Evolutionary conservation across 1,284 basidiomycete species (phyloP), one percentile per base, ranked within the genome.

Genomic region (Golubevia pallescens): DNA sequence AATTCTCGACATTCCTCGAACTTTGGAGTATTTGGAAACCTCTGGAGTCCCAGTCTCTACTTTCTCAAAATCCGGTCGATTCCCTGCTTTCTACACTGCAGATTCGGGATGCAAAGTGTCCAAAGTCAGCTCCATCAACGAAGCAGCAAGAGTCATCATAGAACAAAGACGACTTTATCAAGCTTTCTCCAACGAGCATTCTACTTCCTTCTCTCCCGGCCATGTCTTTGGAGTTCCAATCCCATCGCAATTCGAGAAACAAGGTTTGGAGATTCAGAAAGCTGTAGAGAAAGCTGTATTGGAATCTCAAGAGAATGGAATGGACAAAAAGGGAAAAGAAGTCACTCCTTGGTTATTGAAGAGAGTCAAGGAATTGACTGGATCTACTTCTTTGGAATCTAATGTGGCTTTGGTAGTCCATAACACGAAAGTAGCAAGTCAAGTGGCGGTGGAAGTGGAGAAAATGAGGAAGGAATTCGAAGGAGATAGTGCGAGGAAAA

Each of bases 311-410:
- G 89, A 90, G 71, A 92, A 91, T 72, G 94, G 95, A 0, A 88
- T 97, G 59, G 92, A 90, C 78, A 91, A 89, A 74, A 87, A 88
- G 13, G 97, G 97, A 4, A 98, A 97, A 80, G 92, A 94, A 70
- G 95, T 90, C 8, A 99, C 97, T 0, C 97, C 97, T 2, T 99
- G 96, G 96, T 88, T 99, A 10, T 88, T 99, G 32, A 89, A 89
- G 65, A 90, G 95, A 19, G 92, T 99, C 1, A 89, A 90, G 6
- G 92, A 97, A 84, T 87, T 99, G 57, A 94, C 93, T 0, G 82
- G 81, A 81, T 21, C 81, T n/a, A 38, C 3, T 4, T 75, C 77
- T 60, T 68, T 80, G 62, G 59, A 73, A 62, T 81, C 76, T 62
- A 84, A 85, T 67, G 58, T 75, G 14, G 82, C 71, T 16, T 73